Conservation (phyloP, 768 basidiomycete genomes). For the Chalciporus pseudorubinellus region DNA sequence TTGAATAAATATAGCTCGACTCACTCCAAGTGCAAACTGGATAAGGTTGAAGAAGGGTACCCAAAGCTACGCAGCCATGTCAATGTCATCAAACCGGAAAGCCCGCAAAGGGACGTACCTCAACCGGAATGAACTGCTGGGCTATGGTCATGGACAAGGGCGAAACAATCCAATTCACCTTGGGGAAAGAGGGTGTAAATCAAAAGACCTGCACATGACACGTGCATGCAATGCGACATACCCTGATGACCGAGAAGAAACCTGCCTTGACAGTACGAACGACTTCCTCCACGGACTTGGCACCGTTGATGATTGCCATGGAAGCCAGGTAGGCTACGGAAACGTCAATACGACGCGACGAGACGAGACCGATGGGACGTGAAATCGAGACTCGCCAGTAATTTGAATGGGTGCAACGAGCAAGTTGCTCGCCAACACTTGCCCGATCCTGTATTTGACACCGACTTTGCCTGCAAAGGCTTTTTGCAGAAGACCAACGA, state of each 20-base stretch:
- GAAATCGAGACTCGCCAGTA: constrained; percentile 43
- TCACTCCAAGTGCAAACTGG: constrained; percentile 72
- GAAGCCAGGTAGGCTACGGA: constrained; percentile 65
- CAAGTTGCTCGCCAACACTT: constrained; percentile 75
- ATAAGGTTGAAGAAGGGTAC: constrained; percentile 83
- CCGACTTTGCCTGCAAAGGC: constrained; percentile 74
- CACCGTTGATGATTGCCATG: constrained; percentile 84
- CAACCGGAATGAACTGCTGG: constrained; percentile 75
- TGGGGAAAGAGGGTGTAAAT: not conserved
- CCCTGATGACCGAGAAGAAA: constrained; percentile 72
- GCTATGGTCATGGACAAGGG: constrained; percentile 74
- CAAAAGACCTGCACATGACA: not conserved
- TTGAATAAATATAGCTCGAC: constrained; percentile 24
- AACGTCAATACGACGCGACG: not conserved
- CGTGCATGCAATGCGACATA: constrained; percentile 31
- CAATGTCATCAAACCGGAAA: not conserved
- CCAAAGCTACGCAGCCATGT: constrained; percentile 58
- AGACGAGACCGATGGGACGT: not conserved
- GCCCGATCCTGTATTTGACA: constrained; percentile 58
- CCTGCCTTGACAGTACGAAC: constrained; percentile 66
- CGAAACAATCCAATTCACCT: constrained; percentile 81
- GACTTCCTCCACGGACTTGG: constrained; percentile 62
- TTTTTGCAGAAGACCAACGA: constrained; percentile 70
- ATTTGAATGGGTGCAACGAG: constrained; percentile 76
- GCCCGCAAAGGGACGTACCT: constrained; percentile 42